Base-by-base conservation (phyloP, 2,329 filamentous ascomycete genomes). In the Allantophomopsis lycopodina region DNA sequence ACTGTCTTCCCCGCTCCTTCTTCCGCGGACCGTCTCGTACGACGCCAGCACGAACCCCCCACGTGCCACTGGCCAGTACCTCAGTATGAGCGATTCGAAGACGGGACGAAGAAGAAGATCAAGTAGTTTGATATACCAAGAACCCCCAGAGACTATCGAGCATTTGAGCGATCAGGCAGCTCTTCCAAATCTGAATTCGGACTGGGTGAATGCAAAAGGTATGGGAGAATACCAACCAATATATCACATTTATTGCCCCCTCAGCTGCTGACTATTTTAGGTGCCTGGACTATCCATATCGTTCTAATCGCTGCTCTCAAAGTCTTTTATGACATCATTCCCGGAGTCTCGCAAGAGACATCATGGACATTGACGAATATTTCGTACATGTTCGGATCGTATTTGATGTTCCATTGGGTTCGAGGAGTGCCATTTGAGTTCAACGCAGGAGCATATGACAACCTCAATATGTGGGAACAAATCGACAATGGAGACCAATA, bases 401-500 rank as follows among this genome's bases (percentile, higher is more conserved):
- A 96, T 62, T 76, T 98, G 62, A 98, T 98, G 91, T 98, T 98
- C 65, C 91, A 98, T 65, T 94, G 86, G 71, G 91, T 98, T 51
- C 86, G 89, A 57, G 91, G 91, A 51, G 86, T 96, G 36, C 91
- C 91, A 5, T 98, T 98, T 58, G 91, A 98, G 62, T 98, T 98
- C 73, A 98, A 98, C 59, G 82, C 85, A 41, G 91, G 91, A 43
- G 91, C 91, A 51, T 98, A 96, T 62, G 91, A 98, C 70, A 96
- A 98, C 62, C 73, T 98, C 56, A 98, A 96, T 67, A 96, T 98
- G 91, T 98, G 91, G 91, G 91, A 98, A 68, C 91, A 98, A 66
- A 98, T 98, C 60, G 91, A 98, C 68, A 93, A 96, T 55, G 91
- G 91, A 36, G 91, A 91, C 52, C 91, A 98, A 61, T 98, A 96